Base-by-base conservation (phyloP, 768 basidiomycete genomes). In the Russula sp. region DNA sequence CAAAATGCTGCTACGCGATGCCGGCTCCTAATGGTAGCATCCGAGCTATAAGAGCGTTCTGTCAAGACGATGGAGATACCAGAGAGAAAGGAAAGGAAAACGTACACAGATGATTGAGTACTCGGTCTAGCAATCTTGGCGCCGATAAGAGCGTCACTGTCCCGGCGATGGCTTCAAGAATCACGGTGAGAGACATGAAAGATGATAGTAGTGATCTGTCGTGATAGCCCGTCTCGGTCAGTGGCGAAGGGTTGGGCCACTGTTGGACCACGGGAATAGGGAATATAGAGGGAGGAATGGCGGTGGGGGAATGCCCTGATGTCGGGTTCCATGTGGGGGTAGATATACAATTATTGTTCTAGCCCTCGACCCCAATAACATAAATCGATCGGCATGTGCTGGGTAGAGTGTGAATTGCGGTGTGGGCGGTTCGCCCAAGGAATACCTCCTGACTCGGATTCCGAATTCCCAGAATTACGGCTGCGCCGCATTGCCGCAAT, bases 11-110 rank as follows among this genome's bases (percentile, higher is more conserved):
- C 49, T 65, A 65, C n/a, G 64, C 59, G 32, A 65, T 65, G 40
- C 64, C 64, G 2, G 64, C 59, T 1, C 64, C 64, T 4, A 65
- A 57, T 10, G 64, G 64, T 26, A 65, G 26, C 1, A 65, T 5
- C 49, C 38, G 49, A 14, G 64, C 64, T 65, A 36, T 36, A 4
- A 11, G 34, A 32, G 49, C 13, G 26, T 4, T 32, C 14, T n/a
- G 36, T 34, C 5, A 61, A 22, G n/a, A 36, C 49, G 28, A 36
- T 0, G 24, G 16, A 9, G 16, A 8, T 11, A 28, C 8, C 10
- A 28, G 42, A 20, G 16, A 16, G 20, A 42, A 32, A 2, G 6
- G 16, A 5, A 3, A 4, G 32, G 38, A n/a, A 0, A 6, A 28
- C 64, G 34, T 50, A 65, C 64, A 52, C 6, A 65, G 55, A 3